Percentiles rank a stretch among this genome's conserved stretches.
Conservation (phyloP, 2,329 filamentous ascomycete genomes). For the Cladosporium austrohemisphaericum region DNA sequence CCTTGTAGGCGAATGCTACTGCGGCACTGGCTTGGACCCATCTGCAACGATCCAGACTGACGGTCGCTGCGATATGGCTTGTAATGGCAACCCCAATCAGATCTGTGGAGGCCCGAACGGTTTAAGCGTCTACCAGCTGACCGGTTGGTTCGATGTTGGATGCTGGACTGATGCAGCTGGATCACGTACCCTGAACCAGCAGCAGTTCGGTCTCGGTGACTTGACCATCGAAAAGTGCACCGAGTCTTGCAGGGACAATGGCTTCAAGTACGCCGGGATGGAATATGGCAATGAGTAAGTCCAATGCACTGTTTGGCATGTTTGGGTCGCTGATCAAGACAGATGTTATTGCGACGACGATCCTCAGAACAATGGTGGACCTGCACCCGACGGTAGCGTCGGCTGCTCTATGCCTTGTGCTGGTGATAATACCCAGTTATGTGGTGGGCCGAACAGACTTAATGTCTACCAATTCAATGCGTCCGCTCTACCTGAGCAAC, state of each 20-base stretch:
- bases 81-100: slow-evolving; percentile 9
- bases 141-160: slow-evolving; percentile 27
- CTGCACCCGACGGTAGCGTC: slow-evolving; percentile 22
- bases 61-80: slow-evolving; percentile 20
- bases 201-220: slow-evolving; percentile 12
- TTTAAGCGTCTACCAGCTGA: slow-evolving; percentile 26
- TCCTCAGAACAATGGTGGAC: slow-evolving; percentile 21
- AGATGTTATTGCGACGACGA: slow-evolving; percentile 25
- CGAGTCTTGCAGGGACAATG: slow-evolving; percentile 22
- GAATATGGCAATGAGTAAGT: slow-evolving; percentile 23
- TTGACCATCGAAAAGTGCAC: slow-evolving; percentile 24
- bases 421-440: slow-evolving; percentile 8
- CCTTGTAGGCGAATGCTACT: slow-evolving; percentile 28
- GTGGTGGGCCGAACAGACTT: slow-evolving; percentile 2
- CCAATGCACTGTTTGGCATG: too few species aligned
- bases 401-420: slow-evolving; percentile 18
- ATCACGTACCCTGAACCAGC: slow-evolving; percentile 10
- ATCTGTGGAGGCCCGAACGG: slow-evolving; percentile 12
- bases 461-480: slow-evolving; percentile 25
- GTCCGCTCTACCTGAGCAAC: slow-evolving; percentile 16
- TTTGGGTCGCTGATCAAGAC: not conserved
- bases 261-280: slow-evolving; percentile 25
- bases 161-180: slow-evolving; percentile 28
- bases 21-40: slow-evolving; percentile 28
- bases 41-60: slow-evolving; percentile 16